Evolutionary conservation across 495 filamentous ascomycete genomes (phyloP), one percentile per base, ranked within the genome.

Genomic region (Penicillium manginii): DNA sequence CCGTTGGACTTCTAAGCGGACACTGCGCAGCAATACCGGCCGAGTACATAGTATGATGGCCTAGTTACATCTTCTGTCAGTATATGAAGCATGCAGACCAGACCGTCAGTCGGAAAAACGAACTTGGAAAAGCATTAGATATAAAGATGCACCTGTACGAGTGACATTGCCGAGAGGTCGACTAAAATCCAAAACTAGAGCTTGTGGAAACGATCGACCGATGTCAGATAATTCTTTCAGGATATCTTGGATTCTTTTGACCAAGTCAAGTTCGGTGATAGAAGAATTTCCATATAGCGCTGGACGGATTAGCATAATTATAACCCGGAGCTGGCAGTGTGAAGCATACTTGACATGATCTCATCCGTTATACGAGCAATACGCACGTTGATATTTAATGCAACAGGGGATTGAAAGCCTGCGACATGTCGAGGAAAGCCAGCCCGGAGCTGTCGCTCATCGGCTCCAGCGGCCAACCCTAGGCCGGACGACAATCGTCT

Each of bases 331-430:
- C 15, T 14, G 35, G 3, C 14, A 21, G 4, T 4, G 14, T n/a
- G 14, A 17, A 9, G 40, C 65, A 52, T 54, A 68, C 65, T 62
- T 0, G 62, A 65, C 62, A 65, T 68, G 19, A 68, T 65, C 12
- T 62, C 56, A 46, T 68, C 65, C 3, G 65, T 68, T 11, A 61
- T 55, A 33, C 65, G 65, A 11, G 65, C 65, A 23, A 68, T 68
- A 10, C 62, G 62, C 4, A 68, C 59, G 23, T 68, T 68, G 17
- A 68, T 65, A 8, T 40, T 37, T 39, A 68, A 45, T 14, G 65
- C 59, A 40, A 68, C 31, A 2, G 65, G 65, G 3, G 62, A 68
- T 47, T 60, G 62, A 39, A 65, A 65, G 6, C 62, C 65, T 10
- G 59, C 56, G 1, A 55, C 59, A 12, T 62, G 54, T 23, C 46